Evolutionary conservation across 2,329 filamentous ascomycete genomes (phyloP), one percentile per base, ranked within the genome.

Genomic region (Talaromyces piceae): DNA sequence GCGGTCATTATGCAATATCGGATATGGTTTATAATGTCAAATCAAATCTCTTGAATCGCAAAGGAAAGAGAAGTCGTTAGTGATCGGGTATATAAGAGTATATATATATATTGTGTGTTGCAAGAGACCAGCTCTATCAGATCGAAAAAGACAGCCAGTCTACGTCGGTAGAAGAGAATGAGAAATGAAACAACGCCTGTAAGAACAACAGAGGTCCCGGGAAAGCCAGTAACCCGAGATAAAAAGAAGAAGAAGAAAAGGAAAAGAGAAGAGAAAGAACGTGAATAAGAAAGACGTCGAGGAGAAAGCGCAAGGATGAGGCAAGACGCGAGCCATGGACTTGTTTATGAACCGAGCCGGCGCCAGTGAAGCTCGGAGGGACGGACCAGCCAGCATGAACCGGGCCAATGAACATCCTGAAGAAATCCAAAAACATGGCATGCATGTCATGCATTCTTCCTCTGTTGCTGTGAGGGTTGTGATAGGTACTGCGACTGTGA

Each of bases 81-180:
- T 26, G 25, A 50, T 28, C 8, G 16, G 22, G 47, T 13, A 22
- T 44, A 45, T 37, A n/a, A n/a, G n/a, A n/a, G n/a, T n/a, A n/a
- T n/a, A n/a, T n/a, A n/a, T n/a, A n/a, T n/a, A n/a, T n/a, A n/a
- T n/a, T n/a, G n/a, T n/a, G n/a, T n/a, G n/a, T n/a, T n/a, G 33
- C 22, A 49, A 51, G 52, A 54, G 52, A 37, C 52, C 49, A 4
- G 52, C 52, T 54, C 52, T 49, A 46, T 44, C 20, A 20, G 49
- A 23, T 39, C n/a, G 27, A 41, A 45, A 41, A 26, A 49, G 30
- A 25, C 31, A 51, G n/a, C 18, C 46, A 46, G 12, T 46, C 51
- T 49, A 46, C 39, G 47, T 53, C 46, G 49, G 45, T 33, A n/a
- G 26, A 30, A 9, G 37, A 41, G 28, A 44, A 37, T 16, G 41